phyloP scores from a whole-genome alignment of 2,329 filamentous ascomycete genomes.

The Curvularia lunata region DNA sequence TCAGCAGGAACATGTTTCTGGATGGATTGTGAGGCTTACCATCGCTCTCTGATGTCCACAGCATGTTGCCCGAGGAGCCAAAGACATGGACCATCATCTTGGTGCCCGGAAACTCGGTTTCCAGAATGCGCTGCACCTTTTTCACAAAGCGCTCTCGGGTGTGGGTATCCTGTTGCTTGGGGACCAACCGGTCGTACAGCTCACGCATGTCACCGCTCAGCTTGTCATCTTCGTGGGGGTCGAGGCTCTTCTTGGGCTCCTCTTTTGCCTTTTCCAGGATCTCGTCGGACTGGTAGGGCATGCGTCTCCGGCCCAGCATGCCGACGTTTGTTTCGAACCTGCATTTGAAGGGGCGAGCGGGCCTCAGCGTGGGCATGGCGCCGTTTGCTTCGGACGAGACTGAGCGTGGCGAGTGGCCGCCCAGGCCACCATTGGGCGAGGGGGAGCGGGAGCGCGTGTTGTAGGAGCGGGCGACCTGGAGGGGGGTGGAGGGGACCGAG shows the following conservation, averaged over 20 bases:
- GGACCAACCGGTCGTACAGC: conserved; percentile 83
- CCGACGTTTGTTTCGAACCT: conserved; percentile 88
- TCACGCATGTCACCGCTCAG: conserved; percentile 83
- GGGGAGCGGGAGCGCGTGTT: conserved; percentile 78
- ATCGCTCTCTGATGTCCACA: conserved; percentile 96
- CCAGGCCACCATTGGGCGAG: conserved; percentile 74
- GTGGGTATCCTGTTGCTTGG: conserved; percentile 77
- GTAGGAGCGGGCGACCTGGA: conserved; percentile 84
- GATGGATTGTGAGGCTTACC: conserved; percentile 61
- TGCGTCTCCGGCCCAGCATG: conserved; percentile 75
- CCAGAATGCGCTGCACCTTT: conserved; percentile 88
- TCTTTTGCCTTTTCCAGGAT: conserved; percentile 76
- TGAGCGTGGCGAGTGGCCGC: conserved; percentile 85
- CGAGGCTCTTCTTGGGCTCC: conserved; percentile 63
- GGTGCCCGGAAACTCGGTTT: conserved; percentile 88
- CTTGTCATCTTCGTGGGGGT: conserved; percentile 53
- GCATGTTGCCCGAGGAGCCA: conserved; percentile 94
- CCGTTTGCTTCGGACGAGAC: conserved; percentile 88
- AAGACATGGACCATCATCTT: conserved; percentile 92
- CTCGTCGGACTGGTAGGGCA: conserved; percentile 89
- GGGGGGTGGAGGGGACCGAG: conserved; percentile 91
- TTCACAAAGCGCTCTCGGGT: conserved; percentile 77
- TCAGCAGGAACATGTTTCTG: conserved; percentile 28
- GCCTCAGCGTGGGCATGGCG: conserved; percentile 69
- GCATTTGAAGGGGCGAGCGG: conserved; percentile 68